Conservation (phyloP, 306 rosid genomes). For the Hylodesmum podocarpum region DNA sequence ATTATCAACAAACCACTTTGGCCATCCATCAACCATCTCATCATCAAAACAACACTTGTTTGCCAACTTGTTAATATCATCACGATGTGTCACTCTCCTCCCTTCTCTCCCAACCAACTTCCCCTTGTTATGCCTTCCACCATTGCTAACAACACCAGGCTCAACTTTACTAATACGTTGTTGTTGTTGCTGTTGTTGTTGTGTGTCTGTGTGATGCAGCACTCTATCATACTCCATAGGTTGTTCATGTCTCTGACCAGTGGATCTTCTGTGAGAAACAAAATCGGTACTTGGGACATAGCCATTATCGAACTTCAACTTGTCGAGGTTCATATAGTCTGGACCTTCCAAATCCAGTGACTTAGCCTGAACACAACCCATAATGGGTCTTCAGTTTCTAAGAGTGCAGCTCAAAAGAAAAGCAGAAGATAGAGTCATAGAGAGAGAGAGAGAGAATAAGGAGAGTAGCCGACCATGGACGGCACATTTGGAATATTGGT, state of each 20-base stretch:
- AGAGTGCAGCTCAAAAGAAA: not conserved
- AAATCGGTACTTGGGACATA: conserved; percentile 42
- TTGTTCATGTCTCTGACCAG: conserved; percentile 38
- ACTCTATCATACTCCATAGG: not conserved
- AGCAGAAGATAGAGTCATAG: conserved; percentile 12
- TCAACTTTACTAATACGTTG: conserved; percentile 12
- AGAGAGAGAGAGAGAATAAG: conserved; percentile 19
- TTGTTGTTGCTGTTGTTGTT: not conserved
- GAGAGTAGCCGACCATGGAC: conserved; percentile 70
- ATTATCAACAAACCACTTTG: conserved; percentile 45
- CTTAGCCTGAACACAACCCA: conserved; percentile 85
- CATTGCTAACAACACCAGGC: conserved; percentile 20
- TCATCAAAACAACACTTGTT: conserved; percentile 32
- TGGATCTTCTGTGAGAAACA: conserved; percentile 48
- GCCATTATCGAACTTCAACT: conserved; percentile 61
- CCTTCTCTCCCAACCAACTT: conserved; percentile 1
- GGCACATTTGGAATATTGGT: conserved; percentile 51
- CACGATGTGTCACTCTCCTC: conserved; percentile 28
- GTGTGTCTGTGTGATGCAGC: not conserved
- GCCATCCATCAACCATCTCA: conserved; percentile 46
- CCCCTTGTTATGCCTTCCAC: conserved; percentile 8
- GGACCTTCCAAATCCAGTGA: conserved; percentile 40
- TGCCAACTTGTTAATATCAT: conserved; percentile 25
- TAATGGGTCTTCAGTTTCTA: conserved; percentile 5
- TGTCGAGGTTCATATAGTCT: conserved; percentile 35